These are phyloP conservation scores for Podosphaera leucotricha DNA, from an alignment of 2,329 filamentous ascomycete genomes.

Conservation along the genomic window DNA sequence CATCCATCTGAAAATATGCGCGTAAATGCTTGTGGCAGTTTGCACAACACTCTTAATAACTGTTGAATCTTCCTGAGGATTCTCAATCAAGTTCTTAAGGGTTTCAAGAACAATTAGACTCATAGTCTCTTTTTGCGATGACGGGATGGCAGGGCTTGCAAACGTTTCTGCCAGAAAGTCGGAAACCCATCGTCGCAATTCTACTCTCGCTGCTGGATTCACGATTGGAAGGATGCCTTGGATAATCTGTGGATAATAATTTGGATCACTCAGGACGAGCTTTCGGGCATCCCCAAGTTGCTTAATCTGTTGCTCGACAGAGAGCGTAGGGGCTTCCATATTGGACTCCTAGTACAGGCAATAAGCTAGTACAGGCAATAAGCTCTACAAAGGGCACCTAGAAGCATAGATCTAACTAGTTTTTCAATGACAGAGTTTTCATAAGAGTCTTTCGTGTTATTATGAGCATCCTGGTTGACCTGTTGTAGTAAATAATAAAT, in stretches of 20 bases:
- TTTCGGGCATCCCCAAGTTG: constrained; percentile 81
- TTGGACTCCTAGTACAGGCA: no score
- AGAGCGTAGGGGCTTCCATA: constrained; percentile 30
- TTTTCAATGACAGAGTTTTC: constrained; percentile 5
- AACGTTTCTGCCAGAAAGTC: constrained; percentile 94
- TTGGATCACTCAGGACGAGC: constrained; percentile 65
- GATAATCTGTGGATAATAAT: constrained; percentile 78
- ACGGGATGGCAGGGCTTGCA: constrained; percentile 61
- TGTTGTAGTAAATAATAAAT: no score
- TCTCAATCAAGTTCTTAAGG: constrained; percentile 44
- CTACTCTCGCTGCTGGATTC: constrained; percentile 45
- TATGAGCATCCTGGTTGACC: constrained; percentile 5
- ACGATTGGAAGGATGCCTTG: constrained; percentile 85
- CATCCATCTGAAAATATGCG: constrained; percentile 80
- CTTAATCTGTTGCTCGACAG: constrained; percentile 52
- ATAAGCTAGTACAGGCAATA: constrained; percentile 1
- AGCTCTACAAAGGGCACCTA: background rate
- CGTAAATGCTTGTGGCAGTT: constrained; percentile 78
- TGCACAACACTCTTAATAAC: constrained; percentile 76
- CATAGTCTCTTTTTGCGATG: constrained; percentile 59
- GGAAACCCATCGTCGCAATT: constrained; percentile 83
- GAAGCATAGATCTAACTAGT: background rate
- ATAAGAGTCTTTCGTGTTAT: background rate
- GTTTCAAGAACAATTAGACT: constrained; percentile 57
- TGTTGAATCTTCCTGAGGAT: constrained; percentile 49